phyloP scores from a whole-genome alignment of 1,139 yeast genomes.

The Protomyces inundatus region DNA sequence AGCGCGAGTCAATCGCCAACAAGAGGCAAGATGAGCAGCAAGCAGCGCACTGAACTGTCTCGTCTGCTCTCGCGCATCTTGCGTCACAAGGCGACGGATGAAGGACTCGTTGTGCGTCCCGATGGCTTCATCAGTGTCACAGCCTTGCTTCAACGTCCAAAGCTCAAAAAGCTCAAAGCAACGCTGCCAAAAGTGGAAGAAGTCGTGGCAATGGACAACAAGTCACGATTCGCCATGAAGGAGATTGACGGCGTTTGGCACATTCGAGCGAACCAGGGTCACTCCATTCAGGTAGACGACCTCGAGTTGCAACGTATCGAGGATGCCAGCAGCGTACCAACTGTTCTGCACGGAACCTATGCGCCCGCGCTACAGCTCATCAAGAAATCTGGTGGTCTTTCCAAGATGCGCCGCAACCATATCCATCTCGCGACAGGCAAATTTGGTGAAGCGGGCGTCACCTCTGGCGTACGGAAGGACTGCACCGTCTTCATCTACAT shows the following conservation, averaged over 20 bases:
- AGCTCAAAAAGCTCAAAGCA: slow-evolving; percentile 49
- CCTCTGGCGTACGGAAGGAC: slow-evolving; percentile 68
- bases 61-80: slow-evolving; percentile 62
- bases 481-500: slow-evolving; percentile 61
- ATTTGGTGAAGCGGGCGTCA: slow-evolving; percentile 42
- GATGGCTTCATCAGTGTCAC: slow-evolving; percentile 48
- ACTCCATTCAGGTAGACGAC: slow-evolving; percentile 54
- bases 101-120: slow-evolving; percentile 56
- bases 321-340: slow-evolving; percentile 27
- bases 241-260: slow-evolving; percentile 37
- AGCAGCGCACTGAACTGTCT: slow-evolving; percentile 17
- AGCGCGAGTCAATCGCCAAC: no score
- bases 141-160: slow-evolving; percentile 46
- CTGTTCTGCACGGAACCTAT: slow-evolving; percentile 77
- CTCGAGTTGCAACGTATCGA: slow-evolving; percentile 40
- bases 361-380: slow-evolving; percentile 44
- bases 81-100: slow-evolving; percentile 78
- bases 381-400: slow-evolving; percentile 51
- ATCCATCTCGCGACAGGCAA: slow-evolving; percentile 65
- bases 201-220: slow-evolving; percentile 62
- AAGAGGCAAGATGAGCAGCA: neutral
- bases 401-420: slow-evolving; percentile 71
- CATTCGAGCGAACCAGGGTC: slow-evolving; percentile 92
- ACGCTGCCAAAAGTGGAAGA: slow-evolving; percentile 54
- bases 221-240: slow-evolving; percentile 56